phyloP scores from a whole-genome alignment of 768 basidiomycete species.

The Rhizopogon vesiculosus region DNA sequence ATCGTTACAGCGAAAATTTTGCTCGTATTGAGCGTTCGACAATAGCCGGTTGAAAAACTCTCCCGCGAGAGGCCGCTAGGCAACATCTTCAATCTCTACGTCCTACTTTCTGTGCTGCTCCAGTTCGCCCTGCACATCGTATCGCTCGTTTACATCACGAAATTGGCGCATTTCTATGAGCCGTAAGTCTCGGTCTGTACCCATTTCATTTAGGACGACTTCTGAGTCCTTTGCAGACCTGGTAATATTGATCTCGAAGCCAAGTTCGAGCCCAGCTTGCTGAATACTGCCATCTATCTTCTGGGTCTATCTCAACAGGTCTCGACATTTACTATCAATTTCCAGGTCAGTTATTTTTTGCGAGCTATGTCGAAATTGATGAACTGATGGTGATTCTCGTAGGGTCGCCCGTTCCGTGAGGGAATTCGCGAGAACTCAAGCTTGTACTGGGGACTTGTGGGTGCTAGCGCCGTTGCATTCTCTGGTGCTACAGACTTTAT shows the following conservation, averaged over 20 bases:
- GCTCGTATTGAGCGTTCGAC: not conserved
- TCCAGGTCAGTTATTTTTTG: slow-evolving; percentile 50
- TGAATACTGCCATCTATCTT: slow-evolving; percentile 97
- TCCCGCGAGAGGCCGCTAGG: slow-evolving; percentile 82
- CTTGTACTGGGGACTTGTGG: slow-evolving; percentile 89
- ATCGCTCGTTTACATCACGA: slow-evolving; percentile 89
- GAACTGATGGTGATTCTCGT: slow-evolving; percentile 1
- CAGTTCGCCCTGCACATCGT: slow-evolving; percentile 95
- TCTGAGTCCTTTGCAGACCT: slow-evolving; percentile 33
- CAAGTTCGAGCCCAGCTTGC: slow-evolving; percentile 89
- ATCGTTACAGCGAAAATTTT: not conserved
- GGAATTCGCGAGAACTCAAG: slow-evolving; percentile 94
- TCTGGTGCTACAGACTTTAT: slow-evolving; percentile 91
- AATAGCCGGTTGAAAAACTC: slow-evolving; percentile 91
- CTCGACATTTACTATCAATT: slow-evolving; percentile 98
- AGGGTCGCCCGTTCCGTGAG: slow-evolving; percentile 97
- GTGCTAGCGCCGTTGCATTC: slow-evolving; percentile 87
- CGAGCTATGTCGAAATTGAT: not conserved
- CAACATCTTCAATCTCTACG: slow-evolving; percentile 97
- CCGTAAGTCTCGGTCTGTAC: slow-evolving; percentile 47
- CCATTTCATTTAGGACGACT: not conserved
- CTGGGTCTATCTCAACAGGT: slow-evolving; percentile 96
- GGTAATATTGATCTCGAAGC: slow-evolving; percentile 90
- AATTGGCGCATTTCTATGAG: slow-evolving; percentile 73
- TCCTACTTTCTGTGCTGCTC: slow-evolving; percentile 83